These are phyloP conservation scores for Linnemannia zychae DNA, from an alignment of 192 early-diverging fungal genomes.

Conservation along the genomic window DNA sequence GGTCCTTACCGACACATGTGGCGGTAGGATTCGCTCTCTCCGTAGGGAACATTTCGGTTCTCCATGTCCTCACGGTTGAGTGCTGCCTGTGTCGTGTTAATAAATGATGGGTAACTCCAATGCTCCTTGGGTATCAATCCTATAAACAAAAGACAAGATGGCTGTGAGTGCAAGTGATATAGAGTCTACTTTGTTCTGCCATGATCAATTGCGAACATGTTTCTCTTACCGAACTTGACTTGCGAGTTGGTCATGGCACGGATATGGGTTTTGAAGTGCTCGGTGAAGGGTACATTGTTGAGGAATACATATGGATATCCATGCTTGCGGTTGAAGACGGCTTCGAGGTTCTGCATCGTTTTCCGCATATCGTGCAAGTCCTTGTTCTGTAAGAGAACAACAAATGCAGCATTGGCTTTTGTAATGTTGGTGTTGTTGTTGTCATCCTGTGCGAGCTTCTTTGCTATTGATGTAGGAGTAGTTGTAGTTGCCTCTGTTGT, in stretches of 20 bases:
- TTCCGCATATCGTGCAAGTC: constrained; percentile 75
- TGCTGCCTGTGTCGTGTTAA: constrained; percentile 75
- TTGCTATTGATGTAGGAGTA: not conserved
- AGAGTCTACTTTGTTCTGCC: not conserved
- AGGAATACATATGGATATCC: constrained; percentile 89
- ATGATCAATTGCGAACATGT: not conserved
- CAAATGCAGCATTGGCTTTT: constrained; percentile 76
- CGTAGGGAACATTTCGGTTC: constrained; percentile 74
- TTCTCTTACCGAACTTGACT: constrained; percentile 37
- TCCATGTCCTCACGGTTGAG: constrained; percentile 72
- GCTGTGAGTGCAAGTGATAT: not conserved
- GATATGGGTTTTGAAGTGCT: constrained; percentile 75
- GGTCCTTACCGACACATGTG: constrained; percentile 87
- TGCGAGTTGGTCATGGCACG: constrained; percentile 37
- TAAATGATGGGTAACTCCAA: constrained; percentile 83
- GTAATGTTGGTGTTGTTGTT: not conserved
- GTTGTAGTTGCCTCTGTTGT: not conserved
- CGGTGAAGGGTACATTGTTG: constrained; percentile 81
- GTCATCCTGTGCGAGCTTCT: not conserved
- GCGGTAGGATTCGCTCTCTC: constrained; percentile 81
- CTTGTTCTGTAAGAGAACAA: constrained; percentile 78
- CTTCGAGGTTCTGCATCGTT: constrained; percentile 78
- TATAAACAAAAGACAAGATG: constrained; percentile 7
- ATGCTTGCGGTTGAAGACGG: constrained; percentile 79
- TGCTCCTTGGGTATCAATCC: constrained; percentile 77